Evolutionary conservation across 352 stramenopile genomes (phyloP).

Genomic region (Globisporangium orthogonon): DNA sequence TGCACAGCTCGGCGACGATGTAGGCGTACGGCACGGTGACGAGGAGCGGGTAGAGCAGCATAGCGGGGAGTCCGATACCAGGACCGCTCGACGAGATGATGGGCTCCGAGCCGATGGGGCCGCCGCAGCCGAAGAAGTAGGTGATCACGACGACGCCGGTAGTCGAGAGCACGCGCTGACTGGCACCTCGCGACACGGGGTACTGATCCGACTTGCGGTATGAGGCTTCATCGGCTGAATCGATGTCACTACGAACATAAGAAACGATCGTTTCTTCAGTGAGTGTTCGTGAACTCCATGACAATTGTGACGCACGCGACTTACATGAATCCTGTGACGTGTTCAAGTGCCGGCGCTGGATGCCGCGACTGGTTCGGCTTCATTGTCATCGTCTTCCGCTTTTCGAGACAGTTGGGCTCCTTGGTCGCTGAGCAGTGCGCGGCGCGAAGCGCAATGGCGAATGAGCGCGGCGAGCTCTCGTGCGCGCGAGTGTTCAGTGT

Average conservation of each 20-base stretch:
- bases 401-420: too few species aligned
- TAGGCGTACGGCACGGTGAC: conserved; percentile 51
- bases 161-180: conserved; percentile 22
- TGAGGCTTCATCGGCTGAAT: not conserved
- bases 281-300: too few species aligned
- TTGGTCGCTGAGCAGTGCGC: too few species aligned
- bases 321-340: too few species aligned
- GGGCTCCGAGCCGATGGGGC: conserved; percentile 45
- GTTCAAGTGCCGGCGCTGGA: too few species aligned
- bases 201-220: conserved; percentile 17
- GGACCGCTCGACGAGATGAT: conserved; percentile 55
- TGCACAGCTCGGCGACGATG: conserved; percentile 61
- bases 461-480: too few species aligned
- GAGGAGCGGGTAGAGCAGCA: conserved; percentile 56
- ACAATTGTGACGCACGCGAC: too few species aligned
- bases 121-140: conserved; percentile 42
- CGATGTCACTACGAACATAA: not conserved
- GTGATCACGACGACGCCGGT: conserved; percentile 37
- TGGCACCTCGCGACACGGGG: conserved; percentile 10
- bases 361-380: too few species aligned
- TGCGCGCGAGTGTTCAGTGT: too few species aligned
- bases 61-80: conserved; percentile 34
- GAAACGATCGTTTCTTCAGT: too few species aligned
- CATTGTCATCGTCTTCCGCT: too few species aligned
- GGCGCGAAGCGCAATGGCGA: too few species aligned